Conservation (phyloP, 352 stramenopile genomes). For the Phytophthora colocasiae region DNA sequence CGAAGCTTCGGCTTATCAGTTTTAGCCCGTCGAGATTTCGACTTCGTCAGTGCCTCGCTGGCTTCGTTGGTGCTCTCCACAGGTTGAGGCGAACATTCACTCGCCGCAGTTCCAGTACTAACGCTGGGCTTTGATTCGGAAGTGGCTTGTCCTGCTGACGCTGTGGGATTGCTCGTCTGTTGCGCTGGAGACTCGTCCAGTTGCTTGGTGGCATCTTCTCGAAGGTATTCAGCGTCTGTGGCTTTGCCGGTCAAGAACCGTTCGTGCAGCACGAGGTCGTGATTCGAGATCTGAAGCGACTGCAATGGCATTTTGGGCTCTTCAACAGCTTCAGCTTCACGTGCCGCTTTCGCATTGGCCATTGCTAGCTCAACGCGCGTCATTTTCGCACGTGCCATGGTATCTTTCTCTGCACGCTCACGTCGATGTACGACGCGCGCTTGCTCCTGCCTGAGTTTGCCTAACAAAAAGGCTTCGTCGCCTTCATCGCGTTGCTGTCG, state of each 20-base stretch:
- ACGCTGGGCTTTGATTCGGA: conserved; percentile 14
- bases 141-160: conserved; percentile 26
- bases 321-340: conserved; percentile 25
- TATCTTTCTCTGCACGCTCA: conserved; percentile 48
- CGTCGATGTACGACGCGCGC: conserved; percentile 52
- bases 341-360: conserved; percentile 26
- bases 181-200: background rate
- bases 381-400: conserved; percentile 46
- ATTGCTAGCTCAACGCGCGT: conserved; percentile 38
- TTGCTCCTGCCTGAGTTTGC: conserved; percentile 65
- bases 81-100: background rate
- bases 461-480: conserved; percentile 70
- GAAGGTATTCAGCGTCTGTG: conserved; percentile 63
- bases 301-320: conserved; percentile 54
- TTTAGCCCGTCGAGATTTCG: conserved; percentile 11
- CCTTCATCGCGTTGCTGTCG: conserved; percentile 67
- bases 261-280: conserved; percentile 71
- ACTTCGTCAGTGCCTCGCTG: background rate
- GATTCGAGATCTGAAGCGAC: conserved; percentile 78
- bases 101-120: background rate
- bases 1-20: conserved; percentile 22
- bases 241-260: conserved; percentile 76
- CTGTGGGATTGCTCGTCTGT: conserved; percentile 2
- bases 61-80: background rate
- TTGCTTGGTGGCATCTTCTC: conserved; percentile 37